These are phyloP conservation scores for Cucumis sativus DNA, from an alignment of 306 rosid species.

Conservation along the genomic window DNA sequence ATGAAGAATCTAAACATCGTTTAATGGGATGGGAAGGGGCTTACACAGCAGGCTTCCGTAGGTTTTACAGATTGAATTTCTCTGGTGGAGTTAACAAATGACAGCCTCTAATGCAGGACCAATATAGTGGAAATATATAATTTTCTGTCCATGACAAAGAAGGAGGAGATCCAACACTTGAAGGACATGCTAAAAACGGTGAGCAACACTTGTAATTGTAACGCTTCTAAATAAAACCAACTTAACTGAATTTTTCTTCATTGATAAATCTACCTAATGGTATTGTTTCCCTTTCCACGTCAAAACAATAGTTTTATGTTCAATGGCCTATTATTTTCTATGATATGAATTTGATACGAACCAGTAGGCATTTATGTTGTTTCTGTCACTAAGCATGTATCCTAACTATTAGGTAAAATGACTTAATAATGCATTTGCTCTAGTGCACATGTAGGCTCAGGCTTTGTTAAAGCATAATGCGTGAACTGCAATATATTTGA, in stretches of 20 bases:
- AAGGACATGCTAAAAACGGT: conserved; percentile 47
- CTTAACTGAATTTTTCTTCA: background rate
- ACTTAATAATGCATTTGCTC: background rate
- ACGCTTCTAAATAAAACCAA: background rate
- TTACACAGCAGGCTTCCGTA: background rate
- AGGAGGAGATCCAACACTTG: conserved; percentile 57
- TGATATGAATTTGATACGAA: background rate
- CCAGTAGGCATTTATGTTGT: background rate
- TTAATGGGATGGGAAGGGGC: background rate
- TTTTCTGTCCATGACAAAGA: conserved; percentile 34
- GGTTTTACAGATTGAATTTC: background rate
- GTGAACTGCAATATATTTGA: background rate
- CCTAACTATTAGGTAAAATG: background rate
- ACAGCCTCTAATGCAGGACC: conserved; percentile 39
- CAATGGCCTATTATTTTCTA: background rate
- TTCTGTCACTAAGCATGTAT: background rate
- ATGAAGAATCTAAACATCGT: background rate
- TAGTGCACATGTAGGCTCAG: background rate
- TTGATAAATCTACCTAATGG: background rate
- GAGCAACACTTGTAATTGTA: conserved; percentile 6
- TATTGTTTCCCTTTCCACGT: background rate
- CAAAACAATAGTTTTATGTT: background rate
- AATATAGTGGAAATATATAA: conserved; percentile 43
- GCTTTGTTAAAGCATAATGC: background rate
- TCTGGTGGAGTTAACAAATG: background rate